These are phyloP conservation scores for Lagerstroemia speciosa DNA, from an alignment of 345 rosid genomes.

Conservation along the genomic window DNA sequence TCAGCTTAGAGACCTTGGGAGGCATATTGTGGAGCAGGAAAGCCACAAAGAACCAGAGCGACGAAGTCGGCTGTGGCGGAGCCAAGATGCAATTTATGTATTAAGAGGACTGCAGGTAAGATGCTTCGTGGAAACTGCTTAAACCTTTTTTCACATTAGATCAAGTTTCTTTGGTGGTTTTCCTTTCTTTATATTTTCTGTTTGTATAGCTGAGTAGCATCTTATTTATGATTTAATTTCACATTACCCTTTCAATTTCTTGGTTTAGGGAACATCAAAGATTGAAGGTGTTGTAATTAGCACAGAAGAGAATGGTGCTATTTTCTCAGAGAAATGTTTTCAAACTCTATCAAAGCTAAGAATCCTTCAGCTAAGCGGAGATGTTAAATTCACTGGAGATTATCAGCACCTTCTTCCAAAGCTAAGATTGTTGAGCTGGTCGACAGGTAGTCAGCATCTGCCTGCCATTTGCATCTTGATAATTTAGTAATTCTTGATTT, in stretches of 20 bases:
- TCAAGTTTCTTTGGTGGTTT: neutral
- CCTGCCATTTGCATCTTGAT: neutral
- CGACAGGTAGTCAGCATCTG: neutral
- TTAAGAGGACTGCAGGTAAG: constrained; percentile 4
- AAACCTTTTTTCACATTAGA: neutral
- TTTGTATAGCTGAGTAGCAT: no score
- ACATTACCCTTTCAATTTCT: no score
- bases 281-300: neutral
- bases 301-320: neutral
- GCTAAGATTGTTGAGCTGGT: neutral
- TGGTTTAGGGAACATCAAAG: no score
- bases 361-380: neutral
- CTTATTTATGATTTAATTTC: no score
- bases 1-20: constrained; percentile 9
- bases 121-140: no score
- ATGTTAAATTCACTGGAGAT: neutral
- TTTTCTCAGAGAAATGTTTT: neutral
- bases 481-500: neutral
- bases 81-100: neutral
- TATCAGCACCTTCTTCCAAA: neutral
- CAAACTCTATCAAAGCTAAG: neutral
- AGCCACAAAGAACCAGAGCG: neutral
- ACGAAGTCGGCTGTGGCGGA: constrained; percentile 11
- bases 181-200: no score
- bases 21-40: constrained; percentile 4